Evolutionary conservation across 768 basidiomycete genomes (phyloP).

Genomic region (Hemileccinum rubropunctum): DNA sequence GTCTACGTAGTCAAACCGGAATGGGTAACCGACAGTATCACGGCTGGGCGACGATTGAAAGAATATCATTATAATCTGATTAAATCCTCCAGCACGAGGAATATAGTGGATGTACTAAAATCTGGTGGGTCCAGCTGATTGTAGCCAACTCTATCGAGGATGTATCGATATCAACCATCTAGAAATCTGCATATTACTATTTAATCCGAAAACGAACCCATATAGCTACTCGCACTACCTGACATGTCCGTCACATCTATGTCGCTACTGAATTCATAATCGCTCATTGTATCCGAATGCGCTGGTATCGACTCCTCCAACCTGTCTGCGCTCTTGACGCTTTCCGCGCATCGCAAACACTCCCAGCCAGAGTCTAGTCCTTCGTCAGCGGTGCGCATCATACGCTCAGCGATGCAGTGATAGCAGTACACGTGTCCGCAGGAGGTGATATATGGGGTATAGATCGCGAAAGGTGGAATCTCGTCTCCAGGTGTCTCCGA

Average conservation of each 20-base stretch:
- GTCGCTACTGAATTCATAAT: constrained; percentile 58
- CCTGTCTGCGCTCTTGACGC: constrained; percentile 63
- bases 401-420: constrained; percentile 82
- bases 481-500: constrained; percentile 22
- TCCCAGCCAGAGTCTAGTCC: constrained; percentile 62
- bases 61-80: constrained; percentile 60
- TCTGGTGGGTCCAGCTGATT: constrained; percentile 14
- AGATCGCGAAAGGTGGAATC: constrained; percentile 63
- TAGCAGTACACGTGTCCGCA: constrained; percentile 93
- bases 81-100: constrained; percentile 36
- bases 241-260: constrained; percentile 50
- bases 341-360: constrained; percentile 76
- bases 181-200: constrained; percentile 1
- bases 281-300: constrained; percentile 39
- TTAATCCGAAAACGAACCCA: constrained; percentile 34
- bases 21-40: constrained; percentile 71
- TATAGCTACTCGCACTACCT: constrained; percentile 43
- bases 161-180: constrained; percentile 13
- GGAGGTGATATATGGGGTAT: constrained; percentile 79
- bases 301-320: constrained; percentile 23
- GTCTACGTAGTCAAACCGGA: constrained; percentile 69
- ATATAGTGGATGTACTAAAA: constrained; percentile 39
- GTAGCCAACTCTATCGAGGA: not conserved
- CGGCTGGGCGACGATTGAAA: constrained; percentile 52
- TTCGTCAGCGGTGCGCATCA: constrained; percentile 72